Evolutionary conservation across 163 green algal species (phyloP), one percentile per base, ranked within the genome.

Genomic region (Scenedesmus sp.): DNA sequence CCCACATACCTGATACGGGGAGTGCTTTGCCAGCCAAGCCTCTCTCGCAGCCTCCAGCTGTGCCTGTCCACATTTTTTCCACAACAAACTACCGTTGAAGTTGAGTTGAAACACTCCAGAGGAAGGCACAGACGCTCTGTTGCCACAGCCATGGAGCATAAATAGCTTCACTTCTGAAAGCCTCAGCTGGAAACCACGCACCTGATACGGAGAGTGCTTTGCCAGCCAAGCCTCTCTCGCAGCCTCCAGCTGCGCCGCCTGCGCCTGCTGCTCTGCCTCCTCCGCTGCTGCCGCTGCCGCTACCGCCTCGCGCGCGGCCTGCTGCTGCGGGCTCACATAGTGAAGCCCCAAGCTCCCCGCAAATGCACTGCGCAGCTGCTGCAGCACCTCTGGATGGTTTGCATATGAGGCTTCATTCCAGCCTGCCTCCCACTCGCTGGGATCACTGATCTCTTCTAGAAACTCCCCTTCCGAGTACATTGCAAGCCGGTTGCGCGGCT

Each of bases 391-490:
- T 0, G 66, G 86, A 59, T 90, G 86, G 18, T 4, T 6, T 23
- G 26, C 66, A 9, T 90, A 90, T 2, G n/a, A 54, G 5, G 86
- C 10, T 1, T 8, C 66, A 3, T 13, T 70, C 86, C 86, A 90
- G 8, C 88, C 70, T 4, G 23, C 8, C 9, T 92, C 88, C 88
- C 88, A 92, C 23, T 92, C 88, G 3, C 87, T 91, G 15, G 73
- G 87, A 10, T 88, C 88, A 18, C 81, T 73, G 2, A 87, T 64
- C 6, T 5, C 88, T 20, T 73, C 88, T 10, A 84, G 10, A 0
- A 88, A 1, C 79, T 92, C 79, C 6, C 60, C 54, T 34, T 92
- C 79, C n/a, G 87, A 91, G 3, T 59, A 62, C 16, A 73, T 18
- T 10, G 76, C 54, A 0, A 74, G 79, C 34, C 46, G 26, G 54